A percentile compares a stretch with the other conserved stretches of the same genome.
Evolutionary conservation across 345 rosid genomes (phyloP).

Genomic region (Mercurialis annua): DNA sequence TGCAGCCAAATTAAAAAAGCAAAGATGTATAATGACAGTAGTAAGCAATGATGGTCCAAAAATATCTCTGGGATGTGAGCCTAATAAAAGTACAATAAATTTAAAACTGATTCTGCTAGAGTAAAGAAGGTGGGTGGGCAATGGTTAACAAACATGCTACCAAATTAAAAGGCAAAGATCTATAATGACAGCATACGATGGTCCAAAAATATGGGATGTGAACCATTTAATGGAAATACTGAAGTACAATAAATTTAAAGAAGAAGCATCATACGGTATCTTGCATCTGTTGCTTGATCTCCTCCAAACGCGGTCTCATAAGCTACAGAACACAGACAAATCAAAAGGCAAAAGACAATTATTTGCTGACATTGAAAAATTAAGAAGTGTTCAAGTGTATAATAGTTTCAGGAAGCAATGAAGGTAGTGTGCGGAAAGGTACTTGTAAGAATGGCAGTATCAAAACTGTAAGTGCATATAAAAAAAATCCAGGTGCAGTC

Average conservation of each 20-base stretch:
- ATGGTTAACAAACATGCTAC: neutral
- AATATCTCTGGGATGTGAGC: no score
- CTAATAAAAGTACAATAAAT: no score
- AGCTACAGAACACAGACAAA: conserved; percentile 50
- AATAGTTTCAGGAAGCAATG: neutral
- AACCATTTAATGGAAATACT: neutral
- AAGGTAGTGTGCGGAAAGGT: neutral
- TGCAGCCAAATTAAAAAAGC: no score
- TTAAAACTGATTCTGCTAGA: neutral
- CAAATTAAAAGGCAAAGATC: neutral
- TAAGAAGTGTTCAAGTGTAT: neutral
- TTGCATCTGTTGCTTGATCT: conserved; percentile 53
- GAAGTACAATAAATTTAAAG: conserved; percentile 6
- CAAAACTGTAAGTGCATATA: neutral
- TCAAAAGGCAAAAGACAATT: neutral
- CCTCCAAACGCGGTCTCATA: conserved; percentile 61
- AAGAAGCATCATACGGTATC: conserved; percentile 39
- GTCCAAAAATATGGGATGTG: neutral
- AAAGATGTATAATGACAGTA: no score
- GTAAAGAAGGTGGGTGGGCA: neutral
- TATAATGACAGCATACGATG: neutral
- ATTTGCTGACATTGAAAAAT: neutral
- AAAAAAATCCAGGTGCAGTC: neutral
- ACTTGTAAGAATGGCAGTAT: neutral
- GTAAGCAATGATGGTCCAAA: neutral